Base-by-base conservation (phyloP, 2,329 filamentous ascomycete genomes). In the Fusarium metavorans region DNA sequence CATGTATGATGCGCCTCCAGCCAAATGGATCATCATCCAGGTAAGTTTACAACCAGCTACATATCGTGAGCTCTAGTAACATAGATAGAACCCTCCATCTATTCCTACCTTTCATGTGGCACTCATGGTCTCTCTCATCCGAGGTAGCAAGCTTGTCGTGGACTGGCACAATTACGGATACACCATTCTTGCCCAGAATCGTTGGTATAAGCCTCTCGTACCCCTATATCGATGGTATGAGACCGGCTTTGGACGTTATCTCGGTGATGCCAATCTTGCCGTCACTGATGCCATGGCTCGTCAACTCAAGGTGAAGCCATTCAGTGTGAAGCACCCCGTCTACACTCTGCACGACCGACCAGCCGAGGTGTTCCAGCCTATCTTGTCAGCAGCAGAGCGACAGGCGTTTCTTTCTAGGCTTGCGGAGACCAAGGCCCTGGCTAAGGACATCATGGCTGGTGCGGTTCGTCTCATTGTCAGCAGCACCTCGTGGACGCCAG, bases 121-220 rank as follows among this genome's bases (percentile, higher is more conserved):
- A 18, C 87, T 92, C 25, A 71, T 95, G 5, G 87, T 94, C 57
- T 94, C 94, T 78, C 89, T 92, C 76, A 82, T 97, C 60, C 92
- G 97, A 59, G 92, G 94, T 76, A 97, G 94, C 43, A 90, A 90
- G 66, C 88, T 99, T 5, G 88, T 98, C 70, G 93, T 98, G 65
- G 97, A 99, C 85, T 99, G 97, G 97, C 97, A 99, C 86, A 99
- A 99, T 84, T 98, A 98, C 83, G 97, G 96, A 76, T 98, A 96
- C 88, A 96, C 95, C 10, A 97, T 99, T 77, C 90, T 99, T 5
- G 93, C 89, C 6, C 87, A 89, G 57, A 90, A 88, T 58, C 84
- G 86, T 27, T 87, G 90, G 45, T 82, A 80, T 7, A 94, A 97
- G 79, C 93, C 92, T 0, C 88, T 98, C n/a, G 95, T 98, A 10